Base-by-base conservation (phyloP, 1,284 basidiomycete genomes). In the Pascua guehoae region DNA sequence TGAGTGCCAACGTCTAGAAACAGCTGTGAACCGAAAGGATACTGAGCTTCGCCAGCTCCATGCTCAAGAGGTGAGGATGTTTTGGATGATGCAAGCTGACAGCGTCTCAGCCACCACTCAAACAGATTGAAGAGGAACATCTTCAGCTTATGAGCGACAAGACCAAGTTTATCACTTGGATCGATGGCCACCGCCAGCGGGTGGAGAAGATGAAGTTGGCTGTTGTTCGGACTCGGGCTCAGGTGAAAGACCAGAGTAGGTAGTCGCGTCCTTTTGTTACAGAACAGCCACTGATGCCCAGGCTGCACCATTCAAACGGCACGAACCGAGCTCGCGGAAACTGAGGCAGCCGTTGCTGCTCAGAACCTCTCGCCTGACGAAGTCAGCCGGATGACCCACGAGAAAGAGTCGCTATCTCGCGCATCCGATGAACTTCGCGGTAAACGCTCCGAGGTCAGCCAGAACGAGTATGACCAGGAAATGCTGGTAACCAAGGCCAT, bases 341-440 rank as follows among this genome's bases (percentile, higher is more conserved):
- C 90, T 24, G 76, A 79, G 10, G 80, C 82, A 1, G 82, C 88
- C 12, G 88, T 94, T 17, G 84, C 85, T 65, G 84, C 81, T 41
- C 91, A 94, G 73, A 92, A 93, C 69, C 81, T 94, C 38, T 83
- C 87, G 1, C 87, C 87, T 0, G 89, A 92, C 70, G 90, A 94
- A 75, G 89, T 91, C 44, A 78, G 83, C 49, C 84, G 85, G 40
- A 93, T 94, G 90, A 92, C 86, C 64, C 85, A 85, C 14, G 89
- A 92, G 63, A 87, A 89, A 62, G 88, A 91, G 66, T 83, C 80
- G 17, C 79, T 94, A 18, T 53, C 78, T 81, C 36, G 85, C 81
- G 61, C 87, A 80, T 69, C 90, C 41, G 87, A 88, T 65, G 88
- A 89, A 57, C 81, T 91, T 46, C 85, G 84, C 61, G 81, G 82